Evolutionary conservation across 108 stramenopile species (phyloP), one percentile per base, ranked within the genome.

Genomic region (Bacterosira constricta): DNA sequence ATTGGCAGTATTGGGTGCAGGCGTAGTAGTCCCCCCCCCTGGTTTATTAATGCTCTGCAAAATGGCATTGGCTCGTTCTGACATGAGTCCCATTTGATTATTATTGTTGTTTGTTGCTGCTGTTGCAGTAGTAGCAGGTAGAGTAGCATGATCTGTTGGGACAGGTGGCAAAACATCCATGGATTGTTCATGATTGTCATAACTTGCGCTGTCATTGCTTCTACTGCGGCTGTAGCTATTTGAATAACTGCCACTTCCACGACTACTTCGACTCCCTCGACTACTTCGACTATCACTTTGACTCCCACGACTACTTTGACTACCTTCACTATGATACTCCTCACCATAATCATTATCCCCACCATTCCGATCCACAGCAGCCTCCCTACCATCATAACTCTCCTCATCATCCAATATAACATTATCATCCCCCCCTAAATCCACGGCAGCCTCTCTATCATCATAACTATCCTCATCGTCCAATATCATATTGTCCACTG

Each of bases 41-140:
- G 32, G 32, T 32, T 46, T 46, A 18, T 56, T 27, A 26, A 54
- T 25, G 49, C 61, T 77, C 45, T 41, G 34, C 67, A 66, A 69
- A 47, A 69, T 55, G 26, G 67, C 67, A 47, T 63, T 63, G 41
- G 75, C 75, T 39, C 75, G 51, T 39, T 77, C 75, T 7, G 66
- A 68, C 65, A 75, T 62, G 60, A 53, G 38, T 31, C 66, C 61
- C 17, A 18, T 32, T 9, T 23, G 21, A 1, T 4, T 8, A 26
- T 17, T 0, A 0, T 3, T 60, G 27, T 47, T 63, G 53, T 30
- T 21, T 36, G 34, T 34, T 34, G 17, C 0, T 47, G n/a, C 15
- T 50, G 32, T 35, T 50, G n/a, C 29, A 11, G 30, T 63, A 20
- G 46, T 6, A 11, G 17, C n/a, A 17, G 45, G 3, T 45, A 37